Evolutionary conservation across 1,284 basidiomycete species (phyloP).

Genomic region (Bjerkandera adusta): DNA sequence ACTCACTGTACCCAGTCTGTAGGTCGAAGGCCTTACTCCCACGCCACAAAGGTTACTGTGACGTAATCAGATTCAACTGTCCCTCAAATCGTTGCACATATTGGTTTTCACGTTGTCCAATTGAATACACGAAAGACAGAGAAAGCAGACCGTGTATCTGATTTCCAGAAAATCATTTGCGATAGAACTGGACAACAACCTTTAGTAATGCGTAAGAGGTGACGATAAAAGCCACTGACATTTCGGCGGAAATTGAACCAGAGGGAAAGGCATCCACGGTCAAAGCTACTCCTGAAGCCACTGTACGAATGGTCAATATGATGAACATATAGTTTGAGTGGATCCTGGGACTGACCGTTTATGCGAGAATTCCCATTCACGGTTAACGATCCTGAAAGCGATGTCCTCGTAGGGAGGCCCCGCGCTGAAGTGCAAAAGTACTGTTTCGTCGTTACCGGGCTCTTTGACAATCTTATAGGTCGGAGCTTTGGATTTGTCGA

Average conservation of each 20-base stretch:
- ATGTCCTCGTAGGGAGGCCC: conserved; percentile 99
- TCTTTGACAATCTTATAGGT: conserved; percentile 94
- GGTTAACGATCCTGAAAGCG: conserved; percentile 96
- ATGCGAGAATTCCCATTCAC: conserved; percentile 98
- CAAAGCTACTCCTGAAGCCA: conserved; percentile 83
- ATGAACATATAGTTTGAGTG: conserved; percentile 8
- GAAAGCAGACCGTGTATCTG: not conserved
- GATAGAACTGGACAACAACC: conserved; percentile 11
- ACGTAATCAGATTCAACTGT: too few species aligned
- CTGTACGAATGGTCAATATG: conserved; percentile 35
- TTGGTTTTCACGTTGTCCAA: too few species aligned
- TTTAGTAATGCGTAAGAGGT: not conserved
- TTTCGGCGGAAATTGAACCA: conserved; percentile 90
- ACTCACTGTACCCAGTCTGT: too few species aligned
- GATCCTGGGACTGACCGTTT: conserved; percentile 59
- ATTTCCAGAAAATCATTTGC: conserved; percentile 4
- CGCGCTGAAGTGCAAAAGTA: conserved; percentile 90
- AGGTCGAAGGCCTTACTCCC: too few species aligned
- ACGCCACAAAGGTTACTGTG: too few species aligned
- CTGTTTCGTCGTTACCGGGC: conserved; percentile 92
- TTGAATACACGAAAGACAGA: not conserved
- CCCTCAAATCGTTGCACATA: too few species aligned
- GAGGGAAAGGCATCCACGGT: conserved; percentile 79
- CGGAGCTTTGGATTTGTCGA: conserved; percentile 95
- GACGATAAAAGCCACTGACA: conserved; percentile 45